These are phyloP conservation scores for Hypoxylon lienhwacheense DNA, from an alignment of 495 filamentous ascomycete species.

Conservation along the genomic window DNA sequence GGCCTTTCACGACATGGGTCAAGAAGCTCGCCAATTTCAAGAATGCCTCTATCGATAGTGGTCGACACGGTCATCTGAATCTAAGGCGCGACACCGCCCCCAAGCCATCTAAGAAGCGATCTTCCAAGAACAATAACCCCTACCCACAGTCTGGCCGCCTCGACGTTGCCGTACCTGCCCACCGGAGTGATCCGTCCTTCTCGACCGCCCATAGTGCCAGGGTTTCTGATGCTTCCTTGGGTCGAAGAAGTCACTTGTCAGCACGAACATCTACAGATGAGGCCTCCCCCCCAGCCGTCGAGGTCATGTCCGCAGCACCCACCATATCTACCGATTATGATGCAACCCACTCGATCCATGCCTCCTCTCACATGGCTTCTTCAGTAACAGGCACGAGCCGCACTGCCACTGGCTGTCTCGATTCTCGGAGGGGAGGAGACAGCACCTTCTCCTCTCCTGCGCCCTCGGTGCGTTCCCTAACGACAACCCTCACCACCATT, in stretches of 20 bases:
- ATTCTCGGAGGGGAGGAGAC: constrained; percentile 69
- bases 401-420: constrained; percentile 65
- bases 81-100: constrained; percentile 40
- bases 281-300: constrained; percentile 59
- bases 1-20: constrained; percentile 91
- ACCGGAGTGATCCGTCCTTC: constrained; percentile 62
- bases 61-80: constrained; percentile 40
- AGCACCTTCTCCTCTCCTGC: constrained; percentile 94
- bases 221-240: constrained; percentile 39
- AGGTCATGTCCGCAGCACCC: constrained; percentile 68
- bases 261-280: constrained; percentile 61
- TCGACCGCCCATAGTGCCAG: constrained; percentile 50
- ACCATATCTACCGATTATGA: constrained; percentile 81
- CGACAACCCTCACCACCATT: constrained; percentile 94
- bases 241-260: constrained; percentile 56
- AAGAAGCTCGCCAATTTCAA: constrained; percentile 90
- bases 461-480: constrained; percentile 86
- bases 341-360: constrained; percentile 70
- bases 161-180: constrained; percentile 40
- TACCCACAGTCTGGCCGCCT: constrained; percentile 68
- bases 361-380: constrained; percentile 73
- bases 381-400: constrained; percentile 62
- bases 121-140: constrained; percentile 76
- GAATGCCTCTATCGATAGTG: constrained; percentile 47
- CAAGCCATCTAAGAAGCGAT: constrained; percentile 57